Conservation (phyloP, 148 eudicot genomes). For the Rhododendron ovatum region DNA sequence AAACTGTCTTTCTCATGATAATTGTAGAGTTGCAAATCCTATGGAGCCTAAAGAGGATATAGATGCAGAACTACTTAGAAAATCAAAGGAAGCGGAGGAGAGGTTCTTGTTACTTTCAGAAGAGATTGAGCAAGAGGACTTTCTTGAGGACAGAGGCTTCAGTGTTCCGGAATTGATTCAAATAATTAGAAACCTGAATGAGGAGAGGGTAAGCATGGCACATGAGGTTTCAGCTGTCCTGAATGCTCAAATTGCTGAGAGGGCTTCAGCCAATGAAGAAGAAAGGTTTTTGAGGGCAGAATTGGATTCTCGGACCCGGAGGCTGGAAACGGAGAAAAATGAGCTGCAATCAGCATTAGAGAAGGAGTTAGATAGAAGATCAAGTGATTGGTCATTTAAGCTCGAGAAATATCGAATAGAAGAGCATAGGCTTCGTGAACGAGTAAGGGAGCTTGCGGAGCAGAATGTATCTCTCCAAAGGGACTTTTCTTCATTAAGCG, state of each 20-base stretch:
- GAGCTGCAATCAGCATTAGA: constrained; percentile 69
- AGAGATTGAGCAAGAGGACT: constrained; percentile 56
- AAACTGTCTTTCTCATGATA: constrained; percentile 19
- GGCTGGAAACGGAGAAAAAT: constrained; percentile 65
- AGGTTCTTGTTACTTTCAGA: constrained; percentile 45
- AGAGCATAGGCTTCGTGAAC: constrained; percentile 83
- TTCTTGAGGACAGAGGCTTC: constrained; percentile 38
- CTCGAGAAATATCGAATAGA: constrained; percentile 71
- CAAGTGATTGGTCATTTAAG: constrained; percentile 80
- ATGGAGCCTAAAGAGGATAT: constrained; percentile 31
- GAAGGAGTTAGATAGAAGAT: constrained; percentile 85
- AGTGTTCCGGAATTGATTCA: constrained; percentile 51
- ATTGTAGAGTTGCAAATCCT: not conserved
- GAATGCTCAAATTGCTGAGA: constrained; percentile 45
- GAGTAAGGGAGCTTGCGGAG: constrained; percentile 92
- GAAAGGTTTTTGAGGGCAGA: constrained; percentile 32
- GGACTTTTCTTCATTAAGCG: constrained; percentile 67
- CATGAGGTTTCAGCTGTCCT: constrained; percentile 51
- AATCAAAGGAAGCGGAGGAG: constrained; percentile 69
- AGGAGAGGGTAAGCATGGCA: constrained; percentile 61
- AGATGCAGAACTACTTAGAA: constrained; percentile 45
- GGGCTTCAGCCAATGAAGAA: constrained; percentile 45
- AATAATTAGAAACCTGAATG: constrained; percentile 45
- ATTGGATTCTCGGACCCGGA: constrained; percentile 39
- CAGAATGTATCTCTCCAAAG: constrained; percentile 90